These are phyloP conservation scores for Aspergillus kassunensis DNA, from an alignment of 495 filamentous ascomycete genomes.

Conservation along the genomic window DNA sequence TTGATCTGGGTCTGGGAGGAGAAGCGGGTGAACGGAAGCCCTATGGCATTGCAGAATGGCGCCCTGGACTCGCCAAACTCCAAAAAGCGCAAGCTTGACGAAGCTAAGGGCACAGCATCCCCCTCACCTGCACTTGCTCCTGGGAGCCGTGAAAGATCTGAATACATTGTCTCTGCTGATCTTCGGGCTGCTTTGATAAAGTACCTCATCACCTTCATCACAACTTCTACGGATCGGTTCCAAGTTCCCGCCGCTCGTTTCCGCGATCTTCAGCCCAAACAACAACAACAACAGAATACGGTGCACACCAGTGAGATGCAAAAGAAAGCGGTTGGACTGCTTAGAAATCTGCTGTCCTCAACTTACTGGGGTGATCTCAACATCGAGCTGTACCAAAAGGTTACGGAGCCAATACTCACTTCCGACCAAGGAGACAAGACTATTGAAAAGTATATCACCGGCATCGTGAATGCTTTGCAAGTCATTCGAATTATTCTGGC, in stretches of 20 bases:
- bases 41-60: constrained; percentile 36
- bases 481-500: constrained; percentile 83
- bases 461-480: constrained; percentile 87
- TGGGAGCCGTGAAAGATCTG: constrained; percentile 50
- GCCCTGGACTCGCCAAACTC: constrained; percentile 65
- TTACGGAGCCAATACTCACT: constrained; percentile 77
- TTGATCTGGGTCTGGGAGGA: constrained; percentile 93
- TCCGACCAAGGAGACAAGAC: constrained; percentile 62
- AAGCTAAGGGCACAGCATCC: constrained; percentile 35
- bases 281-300: constrained; percentile 42
- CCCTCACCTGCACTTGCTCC: constrained; percentile 45
- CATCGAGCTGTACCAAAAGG: constrained; percentile 82
- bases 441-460: constrained; percentile 70
- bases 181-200: constrained; percentile 77
- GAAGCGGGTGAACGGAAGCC: constrained; percentile 59
- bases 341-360: constrained; percentile 83
- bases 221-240: constrained; percentile 78
- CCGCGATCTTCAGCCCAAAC: constrained; percentile 48
- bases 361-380: constrained; percentile 91
- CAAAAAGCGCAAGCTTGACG: constrained; percentile 73
- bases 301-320: constrained; percentile 68
- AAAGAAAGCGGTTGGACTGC: constrained; percentile 74
- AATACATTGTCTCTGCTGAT: constrained; percentile 63
- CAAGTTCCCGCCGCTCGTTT: constrained; percentile 64
- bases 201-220: constrained; percentile 92